Evolutionary conservation across 1,139 yeast species (phyloP).

Genomic region (Debaryomyces fabryi): DNA sequence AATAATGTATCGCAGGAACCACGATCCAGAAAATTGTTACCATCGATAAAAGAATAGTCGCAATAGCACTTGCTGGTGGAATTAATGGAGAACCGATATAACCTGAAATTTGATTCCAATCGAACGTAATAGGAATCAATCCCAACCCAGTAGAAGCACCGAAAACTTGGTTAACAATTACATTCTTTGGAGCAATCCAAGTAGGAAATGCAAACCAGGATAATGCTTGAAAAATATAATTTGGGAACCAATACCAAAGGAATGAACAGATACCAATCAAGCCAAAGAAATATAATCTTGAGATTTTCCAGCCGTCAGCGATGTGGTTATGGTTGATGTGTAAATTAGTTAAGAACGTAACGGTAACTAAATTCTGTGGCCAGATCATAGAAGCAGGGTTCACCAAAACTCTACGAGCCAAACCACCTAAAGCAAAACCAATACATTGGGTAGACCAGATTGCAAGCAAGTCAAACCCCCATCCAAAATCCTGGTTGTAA

Average conservation of each 20-base stretch:
- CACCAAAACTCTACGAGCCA: conserved; percentile 56
- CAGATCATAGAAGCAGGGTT: conserved; percentile 60
- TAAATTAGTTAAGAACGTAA: conserved; percentile 57
- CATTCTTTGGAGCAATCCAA: conserved; percentile 37
- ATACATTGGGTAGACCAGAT: conserved; percentile 57
- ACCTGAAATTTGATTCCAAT: conserved; percentile 46
- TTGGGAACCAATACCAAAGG: conserved; percentile 39
- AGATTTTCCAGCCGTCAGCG: conserved; percentile 41
- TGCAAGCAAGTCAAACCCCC: conserved; percentile 54
- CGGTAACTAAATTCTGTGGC: conserved; percentile 57
- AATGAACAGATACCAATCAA: conserved; percentile 26
- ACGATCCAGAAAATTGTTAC: conserved; percentile 46
- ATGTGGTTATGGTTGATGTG: conserved; percentile 39
- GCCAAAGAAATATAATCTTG: conserved; percentile 35
- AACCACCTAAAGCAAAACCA: conserved; percentile 68
- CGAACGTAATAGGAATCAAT: conserved; percentile 52
- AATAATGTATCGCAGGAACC: conserved; percentile 45
- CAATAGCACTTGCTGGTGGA: conserved; percentile 63
- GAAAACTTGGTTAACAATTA: conserved; percentile 49
- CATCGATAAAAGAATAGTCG: conserved; percentile 53
- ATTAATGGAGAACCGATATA: conserved; percentile 66
- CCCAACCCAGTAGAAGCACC: conserved; percentile 57
- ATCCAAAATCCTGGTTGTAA: conserved; percentile 43
- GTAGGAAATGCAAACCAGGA: conserved; percentile 42
- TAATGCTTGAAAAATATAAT: conserved; percentile 34